Evolutionary conservation across 257 asterid species (phyloP).

Genomic region (Primulina huaijiensis): DNA sequence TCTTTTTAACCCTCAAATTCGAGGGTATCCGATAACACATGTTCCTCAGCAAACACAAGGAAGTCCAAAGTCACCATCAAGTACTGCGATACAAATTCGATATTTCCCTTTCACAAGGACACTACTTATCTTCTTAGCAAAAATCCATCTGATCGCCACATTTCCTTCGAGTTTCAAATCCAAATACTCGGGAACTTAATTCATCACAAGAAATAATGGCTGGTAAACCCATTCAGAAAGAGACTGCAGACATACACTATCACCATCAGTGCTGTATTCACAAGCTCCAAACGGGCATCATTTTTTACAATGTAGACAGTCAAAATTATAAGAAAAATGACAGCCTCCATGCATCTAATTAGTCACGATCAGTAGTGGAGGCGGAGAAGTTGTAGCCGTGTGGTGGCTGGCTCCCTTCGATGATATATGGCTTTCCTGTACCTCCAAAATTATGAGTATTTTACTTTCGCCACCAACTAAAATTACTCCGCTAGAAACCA

Average conservation of each 20-base stretch:
- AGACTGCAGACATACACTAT: not conserved
- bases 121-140: not conserved
- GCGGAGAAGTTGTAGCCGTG: not conserved
- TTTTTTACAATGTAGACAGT: not conserved
- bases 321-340: too few species aligned
- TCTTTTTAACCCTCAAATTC: not conserved
- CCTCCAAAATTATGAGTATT: not conserved
- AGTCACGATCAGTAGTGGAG: not conserved
- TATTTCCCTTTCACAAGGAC: not conserved
- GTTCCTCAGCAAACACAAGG: conserved; percentile 1
- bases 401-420: not conserved
- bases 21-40: not conserved
- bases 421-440: not conserved
- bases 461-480: conserved; percentile 11
- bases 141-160: not conserved
- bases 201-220: not conserved
- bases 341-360: not conserved
- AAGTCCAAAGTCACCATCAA: conserved; percentile 13
- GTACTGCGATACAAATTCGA: conserved; percentile 4
- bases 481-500: not conserved
- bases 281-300: conserved; percentile 3
- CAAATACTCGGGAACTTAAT: conserved; percentile 8
- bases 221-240: not conserved
- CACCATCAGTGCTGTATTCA: not conserved
- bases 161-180: conserved; percentile 1